Conservation (phyloP, 2,329 filamentous ascomycete species). For the Aspergillus niger region DNA sequence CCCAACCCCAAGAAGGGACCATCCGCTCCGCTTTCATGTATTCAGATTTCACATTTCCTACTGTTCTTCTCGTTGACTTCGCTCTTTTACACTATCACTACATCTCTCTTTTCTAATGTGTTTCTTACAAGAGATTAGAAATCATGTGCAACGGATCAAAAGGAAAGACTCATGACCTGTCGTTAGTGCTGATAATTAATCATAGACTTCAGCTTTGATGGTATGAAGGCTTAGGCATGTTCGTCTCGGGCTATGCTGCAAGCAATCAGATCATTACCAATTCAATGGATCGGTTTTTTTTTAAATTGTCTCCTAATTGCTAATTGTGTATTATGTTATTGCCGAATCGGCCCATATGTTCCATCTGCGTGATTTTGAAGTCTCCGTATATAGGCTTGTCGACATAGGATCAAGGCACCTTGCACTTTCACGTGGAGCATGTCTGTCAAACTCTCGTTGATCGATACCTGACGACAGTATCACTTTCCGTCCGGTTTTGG, state of each 20-base stretch:
- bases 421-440: not conserved
- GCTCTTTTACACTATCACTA: conserved; percentile 2
- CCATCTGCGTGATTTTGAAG: not conserved
- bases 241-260: not conserved
- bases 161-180: conserved; percentile 30
- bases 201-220: conserved; percentile 29
- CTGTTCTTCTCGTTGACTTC: conserved; percentile 2
- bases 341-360: not conserved
- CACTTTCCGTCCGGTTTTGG: not conserved
- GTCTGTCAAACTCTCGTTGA: not conserved
- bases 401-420: not conserved
- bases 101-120: conserved; percentile 12
- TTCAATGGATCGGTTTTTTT: not conserved
- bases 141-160: conserved; percentile 29
- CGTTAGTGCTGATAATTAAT: conserved; percentile 34
- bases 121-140: conserved; percentile 27
- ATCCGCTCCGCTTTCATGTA: conserved; percentile 14
- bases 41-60: conserved; percentile 5
- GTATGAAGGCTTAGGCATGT: conserved; percentile 20
- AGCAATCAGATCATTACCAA: not conserved
- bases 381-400: not conserved
- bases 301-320: not conserved
- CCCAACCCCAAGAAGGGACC: conserved; percentile 6
- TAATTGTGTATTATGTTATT: not conserved
- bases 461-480: not conserved